Base-by-base conservation (phyloP, 2,329 filamentous ascomycete genomes). In the Chalaropsis ovoidea region DNA sequence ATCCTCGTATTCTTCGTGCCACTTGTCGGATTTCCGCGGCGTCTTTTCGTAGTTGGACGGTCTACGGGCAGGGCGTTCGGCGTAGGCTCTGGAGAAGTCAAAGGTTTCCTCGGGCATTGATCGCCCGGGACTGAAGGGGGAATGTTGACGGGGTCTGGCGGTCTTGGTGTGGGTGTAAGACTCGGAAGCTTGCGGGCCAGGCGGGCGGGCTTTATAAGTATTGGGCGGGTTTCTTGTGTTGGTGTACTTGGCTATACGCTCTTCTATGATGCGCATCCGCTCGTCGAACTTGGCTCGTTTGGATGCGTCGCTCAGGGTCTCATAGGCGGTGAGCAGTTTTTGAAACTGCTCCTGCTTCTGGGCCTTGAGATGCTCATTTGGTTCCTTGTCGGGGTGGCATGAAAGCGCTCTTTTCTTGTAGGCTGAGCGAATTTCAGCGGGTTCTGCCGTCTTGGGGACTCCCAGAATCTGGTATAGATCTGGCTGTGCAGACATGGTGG, bases 341-440 rank as follows among this genome's bases (percentile, higher is more conserved):
- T 96, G 91, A 72, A 97, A 99, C 75, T 95, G 87, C 70, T 90
- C 86, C 71, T 89, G 85, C 75, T 92, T 95, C 70, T 84, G 78
- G 67, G 85, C 84, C 76, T 94, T 95, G 71, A 88, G 79, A 17
- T 84, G 79, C 64, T 87, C 85, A 71, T 95, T 84, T 70, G 90
- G 86, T 69, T 95, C 84, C 77, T 96, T 95, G 79, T 96, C 92
- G 42, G 92, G 92, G 71, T 96, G 92, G 73, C 88, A 92, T 75
- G 89, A 90, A 70, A 96, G 82, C 43, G 90, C 89, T 49, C 95
- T 85, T 75, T 95, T 95, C 71, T 89, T 86, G 77, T 96, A 86
- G 17, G 89, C 87, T 63, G 84, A 82, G 72, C 89, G 87, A 74
- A 96, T 93, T 70, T 87, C 83, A 61, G 84, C 70, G 52, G 85